These are phyloP conservation scores for Primulina eburnea DNA, from an alignment of 257 asterid species.

Conservation along the genomic window DNA sequence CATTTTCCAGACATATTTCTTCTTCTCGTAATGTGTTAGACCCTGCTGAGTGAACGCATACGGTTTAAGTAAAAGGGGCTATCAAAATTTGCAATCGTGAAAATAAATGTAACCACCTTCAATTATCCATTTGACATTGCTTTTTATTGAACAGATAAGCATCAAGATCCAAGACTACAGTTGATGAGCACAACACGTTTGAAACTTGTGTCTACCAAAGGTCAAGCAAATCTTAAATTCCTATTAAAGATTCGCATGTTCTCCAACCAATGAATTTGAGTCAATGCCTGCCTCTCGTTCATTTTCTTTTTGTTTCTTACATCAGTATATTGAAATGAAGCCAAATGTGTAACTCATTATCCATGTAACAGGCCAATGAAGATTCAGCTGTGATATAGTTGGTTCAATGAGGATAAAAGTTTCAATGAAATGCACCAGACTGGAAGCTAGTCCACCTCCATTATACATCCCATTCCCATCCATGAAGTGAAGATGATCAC, in stretches of 20 bases:
- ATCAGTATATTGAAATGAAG: neutral
- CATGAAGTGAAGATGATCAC: constrained; percentile 12
- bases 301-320: neutral
- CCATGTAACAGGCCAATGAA: constrained; percentile 9
- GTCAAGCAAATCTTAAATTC: neutral
- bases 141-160: neutral
- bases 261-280: neutral
- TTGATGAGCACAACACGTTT: constrained; percentile 1
- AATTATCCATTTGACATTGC: neutral
- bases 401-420: constrained; percentile 2
- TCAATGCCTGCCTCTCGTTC: neutral
- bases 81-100: constrained; percentile 1
- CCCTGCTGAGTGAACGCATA: constrained; percentile 51
- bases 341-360: neutral
- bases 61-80: constrained; percentile 6
- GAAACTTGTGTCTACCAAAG: neutral
- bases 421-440: constrained; percentile 2
- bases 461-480: neutral
- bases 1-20: constrained; percentile 99
- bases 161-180: neutral
- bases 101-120: neutral
- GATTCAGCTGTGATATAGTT: constrained; percentile 8
- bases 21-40: constrained; percentile 88
- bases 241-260: neutral
- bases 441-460: neutral